A percentile compares a stretch with the other conserved stretches of the same genome.
These are phyloP conservation scores for Suillus paluster DNA, from an alignment of 768 basidiomycete species.

Conservation along the genomic window DNA sequence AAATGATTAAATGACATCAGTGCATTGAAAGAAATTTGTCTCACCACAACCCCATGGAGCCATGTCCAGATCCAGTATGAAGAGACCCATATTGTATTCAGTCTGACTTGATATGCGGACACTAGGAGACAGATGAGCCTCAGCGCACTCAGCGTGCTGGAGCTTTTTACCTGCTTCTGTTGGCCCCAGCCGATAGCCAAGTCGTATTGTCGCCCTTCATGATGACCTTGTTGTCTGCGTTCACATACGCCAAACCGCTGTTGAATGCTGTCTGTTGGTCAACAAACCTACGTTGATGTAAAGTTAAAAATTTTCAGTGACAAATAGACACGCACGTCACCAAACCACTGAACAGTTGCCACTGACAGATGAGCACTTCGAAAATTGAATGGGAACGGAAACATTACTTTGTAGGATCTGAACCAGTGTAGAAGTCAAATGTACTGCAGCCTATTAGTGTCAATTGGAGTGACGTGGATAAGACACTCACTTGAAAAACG, in stretches of 20 bases:
- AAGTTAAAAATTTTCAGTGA: neutral
- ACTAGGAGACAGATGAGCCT: conserved; percentile 39
- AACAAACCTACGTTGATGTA: conserved; percentile 55
- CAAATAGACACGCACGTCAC: conserved; percentile 58
- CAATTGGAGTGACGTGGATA: conserved; percentile 2
- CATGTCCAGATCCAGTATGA: conserved; percentile 80
- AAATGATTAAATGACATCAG: conserved; percentile 12
- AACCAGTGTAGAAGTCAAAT: conserved; percentile 60
- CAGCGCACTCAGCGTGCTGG: conserved; percentile 7
- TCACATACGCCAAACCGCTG: conserved; percentile 58
- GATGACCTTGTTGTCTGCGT: conserved; percentile 60
- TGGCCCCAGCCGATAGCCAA: conserved; percentile 52
- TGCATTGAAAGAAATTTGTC: conserved; percentile 23
- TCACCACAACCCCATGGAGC: conserved; percentile 91
- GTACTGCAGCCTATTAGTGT: conserved; percentile 35
- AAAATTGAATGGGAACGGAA: conserved; percentile 11
- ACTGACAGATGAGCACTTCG: conserved; percentile 17
- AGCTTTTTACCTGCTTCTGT: conserved; percentile 59
- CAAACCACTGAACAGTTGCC: conserved; percentile 53
- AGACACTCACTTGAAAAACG: conserved; percentile 68
- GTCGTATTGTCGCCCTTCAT: conserved; percentile 81
- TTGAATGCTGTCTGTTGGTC: conserved; percentile 56
- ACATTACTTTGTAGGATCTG: conserved; percentile 72
- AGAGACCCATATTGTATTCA: conserved; percentile 76
- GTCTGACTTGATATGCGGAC: conserved; percentile 75